Percentiles rank a stretch among this genome's conserved stretches.
These are phyloP conservation scores for Auricularia heimuer DNA, from an alignment of 768 basidiomycete species.

Conservation along the genomic window DNA sequence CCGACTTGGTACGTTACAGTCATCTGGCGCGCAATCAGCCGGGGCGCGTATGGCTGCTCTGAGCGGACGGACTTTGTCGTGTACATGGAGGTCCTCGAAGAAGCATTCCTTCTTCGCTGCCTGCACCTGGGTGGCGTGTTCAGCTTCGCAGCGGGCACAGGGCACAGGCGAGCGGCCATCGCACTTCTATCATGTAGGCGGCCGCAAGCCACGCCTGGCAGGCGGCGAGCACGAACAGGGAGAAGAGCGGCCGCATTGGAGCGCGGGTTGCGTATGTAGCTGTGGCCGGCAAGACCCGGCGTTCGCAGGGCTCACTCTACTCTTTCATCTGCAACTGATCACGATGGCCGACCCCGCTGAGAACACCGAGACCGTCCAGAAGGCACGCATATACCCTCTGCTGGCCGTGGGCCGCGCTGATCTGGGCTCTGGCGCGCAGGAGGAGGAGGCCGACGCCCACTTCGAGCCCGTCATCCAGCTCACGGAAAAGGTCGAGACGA, in stretches of 20 bases:
- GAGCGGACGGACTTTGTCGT: slow-evolving; percentile 60
- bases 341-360: slow-evolving; percentile 7
- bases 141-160: slow-evolving; percentile 1
- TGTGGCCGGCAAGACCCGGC: neutral
- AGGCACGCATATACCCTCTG: neutral
- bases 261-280: neutral
- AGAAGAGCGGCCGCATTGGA: neutral
- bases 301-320: neutral
- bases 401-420: slow-evolving; percentile 1
- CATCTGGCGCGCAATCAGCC: slow-evolving; percentile 50
- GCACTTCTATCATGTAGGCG: slow-evolving; percentile 65
- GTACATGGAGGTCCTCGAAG: slow-evolving; percentile 85
- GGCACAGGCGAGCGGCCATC: slow-evolving; percentile 34
- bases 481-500: slow-evolving; percentile 89
- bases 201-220: slow-evolving; percentile 23
- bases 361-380: slow-evolving; percentile 3
- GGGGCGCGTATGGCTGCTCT: neutral
- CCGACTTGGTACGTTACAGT: slow-evolving; percentile 99
- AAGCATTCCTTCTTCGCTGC: slow-evolving; percentile 88
- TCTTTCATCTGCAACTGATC: slow-evolving; percentile 1
- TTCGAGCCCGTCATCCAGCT: slow-evolving; percentile 97
- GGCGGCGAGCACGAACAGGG: neutral
- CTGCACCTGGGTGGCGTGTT: slow-evolving; percentile 35
- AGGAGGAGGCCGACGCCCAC: slow-evolving; percentile 79
- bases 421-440: slow-evolving; percentile 18